Conservation (phyloP, 2,329 filamentous ascomycete species). For the Colletotrichum sp. region DNA sequence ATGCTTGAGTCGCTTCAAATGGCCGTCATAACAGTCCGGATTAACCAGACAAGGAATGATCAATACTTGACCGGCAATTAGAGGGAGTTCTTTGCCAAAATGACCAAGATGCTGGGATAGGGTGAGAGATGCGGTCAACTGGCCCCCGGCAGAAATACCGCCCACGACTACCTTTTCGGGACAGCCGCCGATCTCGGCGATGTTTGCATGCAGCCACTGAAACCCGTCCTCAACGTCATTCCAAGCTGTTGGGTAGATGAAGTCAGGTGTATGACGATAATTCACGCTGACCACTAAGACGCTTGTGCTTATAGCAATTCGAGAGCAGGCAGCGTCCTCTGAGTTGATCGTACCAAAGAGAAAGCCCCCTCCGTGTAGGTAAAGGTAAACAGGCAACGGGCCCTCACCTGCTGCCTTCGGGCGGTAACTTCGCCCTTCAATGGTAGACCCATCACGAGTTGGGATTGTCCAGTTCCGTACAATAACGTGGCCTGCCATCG, state of each 20-base stretch:
- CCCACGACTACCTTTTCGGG: slow-evolving; percentile 45
- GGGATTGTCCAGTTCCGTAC: slow-evolving; percentile 41
- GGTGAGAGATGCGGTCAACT: slow-evolving; percentile 45
- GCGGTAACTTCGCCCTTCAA: slow-evolving; percentile 54
- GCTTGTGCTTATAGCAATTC: slow-evolving; percentile 28
- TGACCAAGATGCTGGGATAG: slow-evolving; percentile 40
- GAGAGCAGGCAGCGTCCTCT: slow-evolving; percentile 57
- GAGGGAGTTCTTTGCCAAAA: slow-evolving; percentile 22
- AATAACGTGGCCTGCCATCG: slow-evolving; percentile 29
- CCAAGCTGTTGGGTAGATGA: slow-evolving; percentile 56
- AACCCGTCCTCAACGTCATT: slow-evolving; percentile 60
- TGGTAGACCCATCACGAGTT: slow-evolving; percentile 47
- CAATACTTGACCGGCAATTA: slow-evolving; percentile 54
- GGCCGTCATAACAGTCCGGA: slow-evolving; percentile 27
- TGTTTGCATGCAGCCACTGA: slow-evolving; percentile 55
- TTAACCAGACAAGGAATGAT: slow-evolving; percentile 54
- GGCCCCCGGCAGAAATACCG: slow-evolving; percentile 53
- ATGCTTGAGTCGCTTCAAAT: slow-evolving; percentile 41
- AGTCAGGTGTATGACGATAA: slow-evolving; percentile 64
- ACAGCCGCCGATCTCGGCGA: slow-evolving; percentile 42
- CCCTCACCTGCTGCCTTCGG: slow-evolving; percentile 34
- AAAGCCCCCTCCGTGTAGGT: slow-evolving; percentile 63
- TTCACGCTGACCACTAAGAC: slow-evolving; percentile 59
- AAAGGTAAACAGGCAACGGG: slow-evolving; percentile 54
- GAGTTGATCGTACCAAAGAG: slow-evolving; percentile 57